Base-by-base conservation (phyloP, 768 basidiomycete species). In the Hypholoma fasciculare region DNA sequence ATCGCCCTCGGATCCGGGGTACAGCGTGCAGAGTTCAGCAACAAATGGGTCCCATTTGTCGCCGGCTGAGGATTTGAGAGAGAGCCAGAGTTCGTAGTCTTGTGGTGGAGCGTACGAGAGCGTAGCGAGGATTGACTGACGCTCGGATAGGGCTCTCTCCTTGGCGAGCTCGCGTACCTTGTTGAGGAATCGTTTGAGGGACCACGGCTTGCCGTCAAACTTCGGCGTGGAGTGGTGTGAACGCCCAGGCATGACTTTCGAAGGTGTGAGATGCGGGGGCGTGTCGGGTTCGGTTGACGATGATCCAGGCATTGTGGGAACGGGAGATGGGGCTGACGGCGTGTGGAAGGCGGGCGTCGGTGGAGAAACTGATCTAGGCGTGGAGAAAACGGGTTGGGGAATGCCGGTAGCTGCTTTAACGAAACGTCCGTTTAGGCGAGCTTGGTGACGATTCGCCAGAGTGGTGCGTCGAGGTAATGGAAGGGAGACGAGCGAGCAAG, bases 11-110 rank as follows among this genome's bases (percentile, higher is more conserved):
- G 49, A n/a, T 42, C 48, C 59, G 2, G 59, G 59, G 26, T 60
- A 60, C 1, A 55, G 19, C 2, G n/a, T 13, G 20, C 16, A 13
- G 16, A 60, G 30, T 23, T 27, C 54, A 1, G 52, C 8, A 7
- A 14, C 58, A 52, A 59, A 30, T 53, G n/a, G 16, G 43, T 30
- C 8, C 46, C 52, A 23, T 16, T 43, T 16, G 52, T 14, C 7
- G 20, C 20, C 7, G 34, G 16, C 8, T 23, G 23, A n/a, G n/a
- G n/a, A 23, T 4, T 23, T 23, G 23, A 38, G 52, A 26, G 27
- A 39, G 4, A 17, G 7, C 52, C 52, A 59, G 17, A 55, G 53
- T 37, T 54, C 52, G n/a, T 49, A 48, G 46, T 54, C 44, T 12
- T 19, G 42, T 1, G 23, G 2, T 1, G 52, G 52, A 7, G 48